Conservation (phyloP, 305 asterid genomes). For the Striga hermonthica region DNA sequence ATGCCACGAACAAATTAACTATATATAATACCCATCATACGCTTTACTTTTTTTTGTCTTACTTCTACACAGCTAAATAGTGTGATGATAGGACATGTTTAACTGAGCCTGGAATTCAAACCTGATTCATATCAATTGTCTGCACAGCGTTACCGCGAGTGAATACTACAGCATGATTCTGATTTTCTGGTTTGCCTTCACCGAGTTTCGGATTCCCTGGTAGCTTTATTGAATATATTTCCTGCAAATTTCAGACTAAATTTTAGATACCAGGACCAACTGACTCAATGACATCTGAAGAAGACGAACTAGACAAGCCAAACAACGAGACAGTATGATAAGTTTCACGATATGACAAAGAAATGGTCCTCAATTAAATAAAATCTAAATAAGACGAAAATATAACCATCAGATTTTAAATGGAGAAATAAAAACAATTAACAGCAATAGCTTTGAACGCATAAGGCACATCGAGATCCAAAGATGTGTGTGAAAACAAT, state of each 20-base stretch:
- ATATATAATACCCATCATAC: slow-evolving; percentile 1
- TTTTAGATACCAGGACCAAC: slow-evolving; percentile 23
- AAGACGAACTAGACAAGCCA: slow-evolving; percentile 17
- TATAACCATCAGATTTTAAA: not conserved
- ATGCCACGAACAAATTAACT: slow-evolving; percentile 18
- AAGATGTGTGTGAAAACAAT: not conserved
- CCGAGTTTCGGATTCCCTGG: slow-evolving; percentile 98
- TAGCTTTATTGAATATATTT: slow-evolving; percentile 77
- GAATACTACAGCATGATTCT: slow-evolving; percentile 88
- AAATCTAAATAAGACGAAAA: not conserved
- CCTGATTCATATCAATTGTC: slow-evolving; percentile 99
- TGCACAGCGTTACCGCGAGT: slow-evolving; percentile 97
- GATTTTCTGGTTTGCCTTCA: slow-evolving; percentile 99
- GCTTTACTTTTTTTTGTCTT: slow-evolving; percentile 10
- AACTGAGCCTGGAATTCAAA: slow-evolving; percentile 33
- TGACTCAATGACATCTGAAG: slow-evolving; percentile 20
- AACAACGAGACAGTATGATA: slow-evolving; percentile 16
- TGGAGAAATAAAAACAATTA: slow-evolving; percentile 4
- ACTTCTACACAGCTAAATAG: not conserved
- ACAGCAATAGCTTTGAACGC: not conserved
- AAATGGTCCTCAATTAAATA: slow-evolving; percentile 16
- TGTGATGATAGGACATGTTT: slow-evolving; percentile 14
- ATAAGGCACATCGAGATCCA: not conserved
- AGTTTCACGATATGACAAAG: slow-evolving; percentile 2
- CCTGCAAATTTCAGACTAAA: slow-evolving; percentile 46